Conservation (phyloP, 345 rosid species). For the Lepidium sativum region DNA sequence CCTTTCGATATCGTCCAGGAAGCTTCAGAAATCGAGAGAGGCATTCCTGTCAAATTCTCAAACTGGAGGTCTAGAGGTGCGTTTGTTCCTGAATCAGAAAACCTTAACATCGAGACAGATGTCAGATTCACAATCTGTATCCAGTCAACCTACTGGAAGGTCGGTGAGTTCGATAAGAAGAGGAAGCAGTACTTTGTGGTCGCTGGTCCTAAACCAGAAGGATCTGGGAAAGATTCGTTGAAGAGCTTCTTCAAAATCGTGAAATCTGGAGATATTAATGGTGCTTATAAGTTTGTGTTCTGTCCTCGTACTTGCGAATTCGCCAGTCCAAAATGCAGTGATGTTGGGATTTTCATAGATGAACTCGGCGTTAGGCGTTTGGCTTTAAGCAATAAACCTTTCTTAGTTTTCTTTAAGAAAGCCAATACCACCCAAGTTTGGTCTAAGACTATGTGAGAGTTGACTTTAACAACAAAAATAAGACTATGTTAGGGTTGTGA, state of each 20-base stretch:
- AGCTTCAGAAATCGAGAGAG: constrained; percentile 15
- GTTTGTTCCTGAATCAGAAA: neutral
- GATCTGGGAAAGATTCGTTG: constrained; percentile 24
- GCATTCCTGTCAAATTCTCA: constrained; percentile 25
- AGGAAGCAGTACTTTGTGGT: constrained; percentile 34
- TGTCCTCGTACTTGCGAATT: constrained; percentile 38
- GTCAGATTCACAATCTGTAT: constrained; percentile 15
- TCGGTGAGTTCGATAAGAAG: constrained; percentile 27
- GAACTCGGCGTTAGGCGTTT: constrained; percentile 33
- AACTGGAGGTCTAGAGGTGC: constrained; percentile 3
- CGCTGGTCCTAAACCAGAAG: constrained; percentile 39
- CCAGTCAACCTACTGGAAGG: constrained; percentile 50
- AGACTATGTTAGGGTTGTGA: neutral
- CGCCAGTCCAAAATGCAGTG: constrained; percentile 33
- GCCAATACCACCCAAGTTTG: constrained; percentile 19
- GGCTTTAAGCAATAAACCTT: constrained; percentile 43
- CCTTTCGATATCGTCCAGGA: constrained; percentile 19
- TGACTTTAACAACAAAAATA: neutral
- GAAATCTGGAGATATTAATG: constrained; percentile 21
- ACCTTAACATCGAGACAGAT: constrained; percentile 33
- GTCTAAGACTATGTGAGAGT: constrained; percentile 11
- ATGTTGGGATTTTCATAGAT: constrained; percentile 43
- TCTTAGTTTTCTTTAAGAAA: constrained; percentile 48
- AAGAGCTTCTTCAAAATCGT: constrained; percentile 56
- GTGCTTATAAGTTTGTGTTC: constrained; percentile 48